Base-by-base conservation (phyloP, 2,329 filamentous ascomycete species). In the Cercospora sp. region DNA sequence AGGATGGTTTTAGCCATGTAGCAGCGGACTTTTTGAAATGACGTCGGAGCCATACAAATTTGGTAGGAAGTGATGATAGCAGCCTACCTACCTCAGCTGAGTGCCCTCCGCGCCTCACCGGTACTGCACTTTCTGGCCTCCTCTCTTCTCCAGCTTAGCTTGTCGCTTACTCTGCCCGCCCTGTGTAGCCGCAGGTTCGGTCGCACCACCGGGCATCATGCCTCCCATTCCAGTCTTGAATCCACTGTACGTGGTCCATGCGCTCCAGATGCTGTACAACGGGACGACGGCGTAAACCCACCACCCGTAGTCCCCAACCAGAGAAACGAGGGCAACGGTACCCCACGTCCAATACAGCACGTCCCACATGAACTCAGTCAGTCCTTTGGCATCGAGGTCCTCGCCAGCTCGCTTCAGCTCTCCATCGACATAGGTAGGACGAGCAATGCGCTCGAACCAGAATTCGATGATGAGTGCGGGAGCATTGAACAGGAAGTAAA, bases 311-410 rank as follows among this genome's bases (percentile, higher is more conserved):
- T 97, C 93, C 3, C 95, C 95, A 59, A 94, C 87, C 30, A 97
- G 71, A 16, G 90, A 86, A 13, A 90, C 93, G n/a, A 90, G 79
- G 8, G 90, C 80, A 48, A 92, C 83, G 64, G 89, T 91, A 10
- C 88, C 89, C 90, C 94, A 97, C 0, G 93, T 97, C 82, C 97
- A 93, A 87, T 97, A 98, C 63, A 97, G 84, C 60, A 97, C 88
- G 81, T 99, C 95, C 86, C 97, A 99, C 91, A 98, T 92, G 84
- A 96, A 98, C 82, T 97, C 95, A 10, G 94, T 98, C 83, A 99
- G 82, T 4, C 95, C 95, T 36, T 90, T 87, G 9, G 93, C 92
- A 63, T 91, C 89, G 62, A 99, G 87, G 79, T 99, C 95, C 78
- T 98, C 94, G 53, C 95, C 94, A 0, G 92, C 84, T 33, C 86